Percentiles rank a stretch among this genome's conserved stretches.
These are phyloP conservation scores for Kalmanozyma brasiliensis DNA, from an alignment of 1,284 basidiomycete genomes.

Conservation along the genomic window DNA sequence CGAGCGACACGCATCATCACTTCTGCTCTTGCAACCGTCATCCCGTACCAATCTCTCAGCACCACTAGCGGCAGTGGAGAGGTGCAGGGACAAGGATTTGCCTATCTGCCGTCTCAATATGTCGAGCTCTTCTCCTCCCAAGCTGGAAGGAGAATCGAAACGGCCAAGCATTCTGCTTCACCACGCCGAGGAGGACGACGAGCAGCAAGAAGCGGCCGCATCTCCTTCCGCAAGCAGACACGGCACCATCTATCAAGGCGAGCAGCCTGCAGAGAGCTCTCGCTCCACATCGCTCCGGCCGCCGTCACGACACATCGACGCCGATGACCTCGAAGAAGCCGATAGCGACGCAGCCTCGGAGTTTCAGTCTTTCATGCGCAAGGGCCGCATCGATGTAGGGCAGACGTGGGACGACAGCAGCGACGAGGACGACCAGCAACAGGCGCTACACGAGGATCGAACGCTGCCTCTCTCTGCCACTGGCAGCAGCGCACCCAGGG, in stretches of 20 bases:
- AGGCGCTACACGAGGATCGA: slow-evolving; percentile 18
- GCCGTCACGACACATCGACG: slow-evolving; percentile 4
- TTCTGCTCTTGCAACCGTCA: neutral
- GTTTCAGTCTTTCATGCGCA: slow-evolving; percentile 31
- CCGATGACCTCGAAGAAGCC: slow-evolving; percentile 45
- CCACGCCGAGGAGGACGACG: slow-evolving; percentile 2
- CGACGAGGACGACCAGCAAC: slow-evolving; percentile 37
- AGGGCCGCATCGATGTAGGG: slow-evolving; percentile 44
- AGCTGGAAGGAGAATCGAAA: neutral
- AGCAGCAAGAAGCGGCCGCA: neutral
- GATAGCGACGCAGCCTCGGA: slow-evolving; percentile 46
- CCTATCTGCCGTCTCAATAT: too few relatives aligned
- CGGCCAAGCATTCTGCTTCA: slow-evolving; percentile 17
- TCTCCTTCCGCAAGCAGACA: neutral
- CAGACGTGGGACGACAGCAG: slow-evolving; percentile 53
- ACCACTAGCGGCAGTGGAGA: too few relatives aligned
- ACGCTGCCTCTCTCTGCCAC: slow-evolving; percentile 35
- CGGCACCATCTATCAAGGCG: neutral
- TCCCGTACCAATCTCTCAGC: neutral
- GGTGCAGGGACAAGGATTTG: too few relatives aligned
- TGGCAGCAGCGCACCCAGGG: slow-evolving; percentile 10
- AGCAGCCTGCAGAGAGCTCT: slow-evolving; percentile 2
- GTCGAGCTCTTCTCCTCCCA: slow-evolving; percentile 7
- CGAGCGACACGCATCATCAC: too few relatives aligned
- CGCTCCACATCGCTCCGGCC: neutral